These are phyloP conservation scores for Leccinum solheimii DNA, from an alignment of 1,284 basidiomycete species.

Conservation along the genomic window DNA sequence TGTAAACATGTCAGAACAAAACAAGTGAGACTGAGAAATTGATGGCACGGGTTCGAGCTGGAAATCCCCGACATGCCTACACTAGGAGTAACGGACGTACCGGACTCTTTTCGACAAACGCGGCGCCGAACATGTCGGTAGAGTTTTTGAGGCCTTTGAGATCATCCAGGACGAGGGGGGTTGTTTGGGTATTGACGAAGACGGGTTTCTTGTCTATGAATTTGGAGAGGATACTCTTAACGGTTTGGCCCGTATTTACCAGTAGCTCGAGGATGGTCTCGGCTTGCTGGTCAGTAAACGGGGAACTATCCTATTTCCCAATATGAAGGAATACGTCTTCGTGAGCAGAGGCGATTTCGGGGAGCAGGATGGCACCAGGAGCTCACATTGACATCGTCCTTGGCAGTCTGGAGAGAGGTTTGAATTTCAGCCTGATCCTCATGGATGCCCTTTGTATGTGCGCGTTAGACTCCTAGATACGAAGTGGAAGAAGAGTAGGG, in stretches of 20 bases:
- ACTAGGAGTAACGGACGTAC: not conserved
- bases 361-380: not conserved
- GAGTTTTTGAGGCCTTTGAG: not conserved
- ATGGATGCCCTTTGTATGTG: slow-evolving; percentile 4
- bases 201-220: slow-evolving; percentile 1
- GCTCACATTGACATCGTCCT: slow-evolving; percentile 2
- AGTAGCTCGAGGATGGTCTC: not conserved
- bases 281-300: slow-evolving; percentile 3
- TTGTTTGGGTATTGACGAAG: not conserved
- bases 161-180: not conserved
- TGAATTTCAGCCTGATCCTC: accelerated
- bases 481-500: not conserved
- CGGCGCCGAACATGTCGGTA: not conserved
- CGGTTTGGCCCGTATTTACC: no score
- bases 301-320: not conserved
- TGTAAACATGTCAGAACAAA: not conserved
- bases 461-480: not conserved
- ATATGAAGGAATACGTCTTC: not conserved
- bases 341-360: not conserved
- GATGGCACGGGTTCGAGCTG: not conserved
- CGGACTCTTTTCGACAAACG: not conserved
- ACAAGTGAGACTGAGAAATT: not conserved
- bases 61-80: not conserved
- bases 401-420: accelerated
- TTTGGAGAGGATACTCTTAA: not conserved